A percentile compares a stretch with the other conserved stretches of the same genome.
Conservation (phyloP, 805 yeast species). For the Ogataea nonfermentans region DNA sequence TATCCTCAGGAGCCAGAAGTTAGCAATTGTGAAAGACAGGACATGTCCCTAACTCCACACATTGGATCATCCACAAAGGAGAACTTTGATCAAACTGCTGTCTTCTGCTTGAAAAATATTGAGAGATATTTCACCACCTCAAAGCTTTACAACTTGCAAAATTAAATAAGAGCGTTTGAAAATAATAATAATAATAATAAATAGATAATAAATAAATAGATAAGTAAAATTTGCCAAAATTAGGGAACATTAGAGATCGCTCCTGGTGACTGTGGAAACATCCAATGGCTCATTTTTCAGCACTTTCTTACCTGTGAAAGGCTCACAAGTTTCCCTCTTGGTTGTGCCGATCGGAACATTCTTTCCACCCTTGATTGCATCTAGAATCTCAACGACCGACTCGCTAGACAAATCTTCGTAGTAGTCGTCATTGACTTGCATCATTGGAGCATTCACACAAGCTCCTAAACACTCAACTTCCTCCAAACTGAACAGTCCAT, state of each 20-base stretch:
- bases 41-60: constrained; percentile 69
- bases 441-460: constrained; percentile 88
- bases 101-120: constrained; percentile 56
- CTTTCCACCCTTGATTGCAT: constrained; percentile 63
- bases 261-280: constrained; percentile 66
- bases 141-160: constrained; percentile 39
- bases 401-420: constrained; percentile 79
- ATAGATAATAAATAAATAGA: constrained; percentile 7
- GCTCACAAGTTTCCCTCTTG: constrained; percentile 74
- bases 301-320: constrained; percentile 67
- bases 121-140: constrained; percentile 21
- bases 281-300: constrained; percentile 61
- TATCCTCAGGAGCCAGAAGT: too few relatives aligned
- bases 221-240: constrained; percentile 3
- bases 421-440: constrained; percentile 79
- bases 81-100: constrained; percentile 51
- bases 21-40: constrained; percentile 50
- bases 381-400: constrained; percentile 57
- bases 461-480: constrained; percentile 93
- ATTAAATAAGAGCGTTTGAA: constrained; percentile 16
- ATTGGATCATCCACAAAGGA: constrained; percentile 66
- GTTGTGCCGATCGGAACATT: constrained; percentile 61
- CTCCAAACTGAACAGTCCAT: constrained; percentile 73
- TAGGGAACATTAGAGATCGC: constrained; percentile 67
- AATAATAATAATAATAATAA: too few relatives aligned